Evolutionary conservation across 2,329 filamentous ascomycete species (phyloP).

Genomic region (Stemphylium vesicarium): DNA sequence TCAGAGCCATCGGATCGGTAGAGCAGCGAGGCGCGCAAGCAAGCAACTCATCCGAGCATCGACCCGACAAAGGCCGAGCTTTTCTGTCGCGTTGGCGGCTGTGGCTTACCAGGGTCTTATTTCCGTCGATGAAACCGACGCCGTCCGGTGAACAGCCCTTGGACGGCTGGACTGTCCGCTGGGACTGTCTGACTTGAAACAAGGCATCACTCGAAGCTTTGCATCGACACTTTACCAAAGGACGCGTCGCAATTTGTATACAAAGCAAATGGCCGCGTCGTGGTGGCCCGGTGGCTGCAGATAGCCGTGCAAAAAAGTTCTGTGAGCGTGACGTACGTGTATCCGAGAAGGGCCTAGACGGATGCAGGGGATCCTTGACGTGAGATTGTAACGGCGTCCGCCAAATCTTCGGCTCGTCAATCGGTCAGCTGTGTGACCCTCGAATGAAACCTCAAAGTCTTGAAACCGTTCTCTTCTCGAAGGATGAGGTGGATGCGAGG

Average conservation of each 20-base stretch:
- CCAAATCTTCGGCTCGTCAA: conserved; percentile 18
- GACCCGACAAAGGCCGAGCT: conserved; percentile 26
- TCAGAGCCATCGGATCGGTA: conserved; percentile 17
- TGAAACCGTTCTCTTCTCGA: conserved; percentile 23
- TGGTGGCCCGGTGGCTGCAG: background rate
- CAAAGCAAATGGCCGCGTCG: background rate
- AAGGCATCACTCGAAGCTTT: too few species aligned
- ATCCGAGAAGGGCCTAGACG: conserved; percentile 1
- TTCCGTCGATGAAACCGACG: conserved; percentile 27
- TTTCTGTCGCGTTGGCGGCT: conserved; percentile 23
- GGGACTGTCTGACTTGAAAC: too few species aligned
- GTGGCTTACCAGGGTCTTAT: conserved; percentile 32
- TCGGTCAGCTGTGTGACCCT: conserved; percentile 16
- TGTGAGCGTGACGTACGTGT: conserved; percentile 23
- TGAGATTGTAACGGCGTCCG: conserved; percentile 19
- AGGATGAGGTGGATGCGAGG: conserved; percentile 10
- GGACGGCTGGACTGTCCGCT: background rate
- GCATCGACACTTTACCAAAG: too few species aligned
- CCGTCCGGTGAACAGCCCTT: conserved; percentile 13
- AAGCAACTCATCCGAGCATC: conserved; percentile 32
- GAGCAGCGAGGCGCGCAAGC: conserved; percentile 12
- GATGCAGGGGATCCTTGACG: conserved; percentile 14
- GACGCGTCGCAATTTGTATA: background rate
- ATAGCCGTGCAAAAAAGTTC: conserved; percentile 18
- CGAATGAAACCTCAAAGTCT: conserved; percentile 15